Evolutionary conservation across 805 yeast genomes (phyloP).

Genomic region (Ogataea ganodermae): DNA sequence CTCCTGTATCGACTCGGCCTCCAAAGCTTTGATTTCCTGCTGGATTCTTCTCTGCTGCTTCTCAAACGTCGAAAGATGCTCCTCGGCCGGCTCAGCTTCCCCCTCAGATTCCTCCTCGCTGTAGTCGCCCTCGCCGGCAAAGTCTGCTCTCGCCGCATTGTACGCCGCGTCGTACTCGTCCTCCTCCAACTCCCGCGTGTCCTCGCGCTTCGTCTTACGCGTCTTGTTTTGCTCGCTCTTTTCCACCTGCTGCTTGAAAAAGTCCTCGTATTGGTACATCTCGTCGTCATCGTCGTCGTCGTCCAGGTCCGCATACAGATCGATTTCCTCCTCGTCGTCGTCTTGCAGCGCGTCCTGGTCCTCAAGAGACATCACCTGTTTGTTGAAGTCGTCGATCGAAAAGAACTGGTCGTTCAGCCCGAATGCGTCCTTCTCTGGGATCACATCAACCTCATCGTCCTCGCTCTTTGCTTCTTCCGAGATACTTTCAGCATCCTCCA

Average conservation of each 20-base stretch:
- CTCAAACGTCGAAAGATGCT: conserved; percentile 71
- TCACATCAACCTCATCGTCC: conserved; percentile 24
- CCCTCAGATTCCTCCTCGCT: conserved; percentile 39
- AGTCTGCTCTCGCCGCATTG: conserved; percentile 61
- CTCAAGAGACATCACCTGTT: conserved; percentile 35
- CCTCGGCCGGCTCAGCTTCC: conserved; percentile 39
- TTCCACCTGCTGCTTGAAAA: conserved; percentile 47
- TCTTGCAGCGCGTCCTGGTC: conserved; percentile 33
- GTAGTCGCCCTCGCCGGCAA: conserved; percentile 47
- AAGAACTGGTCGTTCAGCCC: conserved; percentile 85
- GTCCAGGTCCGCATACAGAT: conserved; percentile 52
- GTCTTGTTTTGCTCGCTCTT: conserved; percentile 17
- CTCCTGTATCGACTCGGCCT: conserved; percentile 84
- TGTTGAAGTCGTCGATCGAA: conserved; percentile 67
- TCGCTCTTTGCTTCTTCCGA: conserved; percentile 11
- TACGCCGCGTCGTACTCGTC: conserved; percentile 64
- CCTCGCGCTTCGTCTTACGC: conserved; percentile 29
- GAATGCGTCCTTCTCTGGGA: conserved; percentile 48
- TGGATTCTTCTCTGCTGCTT: conserved; percentile 77
- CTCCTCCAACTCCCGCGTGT: conserved; percentile 53
- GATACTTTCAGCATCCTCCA: conserved; percentile 26
- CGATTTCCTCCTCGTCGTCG: conserved; percentile 53
- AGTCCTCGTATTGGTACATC: conserved; percentile 64
- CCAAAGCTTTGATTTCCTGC: conserved; percentile 75
- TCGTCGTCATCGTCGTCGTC: conserved; percentile 47